Evolutionary conservation across 768 basidiomycete species (phyloP), one percentile per base, ranked within the genome.

Genomic region (Holtermanniella nyarrowii): DNA sequence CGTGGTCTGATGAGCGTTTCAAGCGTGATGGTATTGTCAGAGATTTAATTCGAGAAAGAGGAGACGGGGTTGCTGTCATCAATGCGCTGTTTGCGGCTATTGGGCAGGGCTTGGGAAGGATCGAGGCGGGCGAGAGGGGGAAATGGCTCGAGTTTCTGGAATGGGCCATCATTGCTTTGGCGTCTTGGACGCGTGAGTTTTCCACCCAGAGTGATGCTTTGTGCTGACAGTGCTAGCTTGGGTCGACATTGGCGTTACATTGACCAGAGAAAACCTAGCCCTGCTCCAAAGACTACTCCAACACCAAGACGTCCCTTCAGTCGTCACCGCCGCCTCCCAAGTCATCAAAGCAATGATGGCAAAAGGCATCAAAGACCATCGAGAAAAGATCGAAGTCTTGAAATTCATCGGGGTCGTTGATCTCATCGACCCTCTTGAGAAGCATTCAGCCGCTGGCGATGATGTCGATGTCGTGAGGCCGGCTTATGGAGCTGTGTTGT

Each of bases 231-330:
- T 41, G 16, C 22, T 61, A 95, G 93, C 89, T 13, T 99, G 95
- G 95, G 85, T 97, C 59, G 95, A 99, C 65, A 91, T 99, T 59
- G 89, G 88, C 64, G 76, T 97, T 56, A 90, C 95, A 12, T 85
- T 99, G 53, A 96, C 91, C 1, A 87, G 86, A 12, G 80, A 79
- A 13, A 88, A 91, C 1, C 80, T 97, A 26, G 82, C 85, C 4
- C 74, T 97, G 27, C 77, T 95, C 42, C 89, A 91, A 68, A 80
- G 77, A 31, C 77, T 95, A 39, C 79, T 97, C 37, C 83, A 83
- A 14, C 85, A 90, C 63, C 73, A 79, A 0, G 82, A 83, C 11
- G 71, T 88, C 24, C 78, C 84, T 2, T 82, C 56, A 18, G 31
- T 97, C 60, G 85, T 89, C 25, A 74, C 90, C 25, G 84, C 89